phyloP scores from a whole-genome alignment of 139 green algal species.

The Closterium sp. region DNA sequence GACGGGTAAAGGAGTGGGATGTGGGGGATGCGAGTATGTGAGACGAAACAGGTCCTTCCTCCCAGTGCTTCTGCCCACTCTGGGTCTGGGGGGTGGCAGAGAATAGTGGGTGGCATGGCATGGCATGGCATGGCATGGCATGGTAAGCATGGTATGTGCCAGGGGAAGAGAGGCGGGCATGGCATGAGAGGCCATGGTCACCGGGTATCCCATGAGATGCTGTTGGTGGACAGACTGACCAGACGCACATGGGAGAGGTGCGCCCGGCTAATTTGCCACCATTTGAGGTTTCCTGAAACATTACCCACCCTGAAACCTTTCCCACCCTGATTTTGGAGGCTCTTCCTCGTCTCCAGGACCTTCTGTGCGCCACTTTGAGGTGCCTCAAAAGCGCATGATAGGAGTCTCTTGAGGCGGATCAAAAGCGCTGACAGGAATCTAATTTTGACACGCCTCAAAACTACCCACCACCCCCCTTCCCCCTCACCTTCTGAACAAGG shows the following conservation, averaged over 20 bases:
- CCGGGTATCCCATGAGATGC: not conserved
- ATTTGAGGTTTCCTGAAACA: too few species aligned
- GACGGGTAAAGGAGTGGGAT: too few species aligned
- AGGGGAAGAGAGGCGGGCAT: conserved; percentile 3
- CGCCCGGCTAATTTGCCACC: not conserved
- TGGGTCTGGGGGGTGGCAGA: too few species aligned
- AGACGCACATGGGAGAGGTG: not conserved
- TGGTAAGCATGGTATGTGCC: not conserved
- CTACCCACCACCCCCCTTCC: too few species aligned
- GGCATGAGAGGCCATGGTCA: not conserved
- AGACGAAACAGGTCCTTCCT: too few species aligned
- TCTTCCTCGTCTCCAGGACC: not conserved
- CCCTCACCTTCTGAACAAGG: not conserved
- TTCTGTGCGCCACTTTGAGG: not conserved
- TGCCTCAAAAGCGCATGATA: too few species aligned
- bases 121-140: conserved; percentile 10
- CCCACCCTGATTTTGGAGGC: not conserved
- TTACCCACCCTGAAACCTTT: too few species aligned
- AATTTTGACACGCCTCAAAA: too few species aligned
- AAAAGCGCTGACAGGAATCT: too few species aligned
- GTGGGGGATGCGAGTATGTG: too few species aligned
- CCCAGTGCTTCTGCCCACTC: too few species aligned
- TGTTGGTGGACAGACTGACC: not conserved
- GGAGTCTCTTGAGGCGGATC: too few species aligned
- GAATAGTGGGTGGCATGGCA: not conserved